These are phyloP conservation scores for Cladophialophora psammophila DNA, from an alignment of 2,329 filamentous ascomycete genomes.

Conservation along the genomic window DNA sequence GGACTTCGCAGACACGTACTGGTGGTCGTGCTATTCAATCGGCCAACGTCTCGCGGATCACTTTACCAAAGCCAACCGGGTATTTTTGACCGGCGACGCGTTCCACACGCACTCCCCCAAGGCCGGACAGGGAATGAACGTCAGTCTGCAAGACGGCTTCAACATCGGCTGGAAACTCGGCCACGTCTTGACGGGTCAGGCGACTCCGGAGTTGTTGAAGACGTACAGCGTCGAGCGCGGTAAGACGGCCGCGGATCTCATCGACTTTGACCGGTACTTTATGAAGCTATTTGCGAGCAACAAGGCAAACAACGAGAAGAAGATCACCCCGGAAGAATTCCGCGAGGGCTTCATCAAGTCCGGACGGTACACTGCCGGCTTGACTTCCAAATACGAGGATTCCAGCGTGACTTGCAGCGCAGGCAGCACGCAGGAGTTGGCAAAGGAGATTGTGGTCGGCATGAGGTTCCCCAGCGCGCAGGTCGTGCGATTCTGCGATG, in stretches of 20 bases:
- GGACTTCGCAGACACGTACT: conserved; percentile 63
- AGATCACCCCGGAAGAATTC: conserved; percentile 58
- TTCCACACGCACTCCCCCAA: conserved; percentile 75
- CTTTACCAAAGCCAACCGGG: conserved; percentile 69
- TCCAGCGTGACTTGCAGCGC: conserved; percentile 55
- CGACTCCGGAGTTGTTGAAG: conserved; percentile 54
- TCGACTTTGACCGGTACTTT: conserved; percentile 66
- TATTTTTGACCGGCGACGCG: conserved; percentile 75
- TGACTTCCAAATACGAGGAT: conserved; percentile 63
- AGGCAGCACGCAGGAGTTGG: conserved; percentile 47
- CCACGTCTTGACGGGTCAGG: conserved; percentile 56
- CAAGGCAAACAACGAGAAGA: conserved; percentile 32
- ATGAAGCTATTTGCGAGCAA: conserved; percentile 61
- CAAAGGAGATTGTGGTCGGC: conserved; percentile 51
- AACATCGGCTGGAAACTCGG: conserved; percentile 69
- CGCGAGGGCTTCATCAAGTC: conserved; percentile 65
- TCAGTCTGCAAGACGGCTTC: conserved; percentile 65
- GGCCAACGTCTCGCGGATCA: conserved; percentile 74
- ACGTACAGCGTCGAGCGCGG: conserved; percentile 64
- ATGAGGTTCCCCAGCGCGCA: conserved; percentile 63
- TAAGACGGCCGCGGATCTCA: conserved; percentile 63
- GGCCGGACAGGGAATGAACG: conserved; percentile 68
- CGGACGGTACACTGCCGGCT: conserved; percentile 66
- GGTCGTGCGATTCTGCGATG: conserved; percentile 67
- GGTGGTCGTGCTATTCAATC: conserved; percentile 77